Conservation (phyloP, 1,284 basidiomycete species). For the Cryptococcus wingfieldii region DNA sequence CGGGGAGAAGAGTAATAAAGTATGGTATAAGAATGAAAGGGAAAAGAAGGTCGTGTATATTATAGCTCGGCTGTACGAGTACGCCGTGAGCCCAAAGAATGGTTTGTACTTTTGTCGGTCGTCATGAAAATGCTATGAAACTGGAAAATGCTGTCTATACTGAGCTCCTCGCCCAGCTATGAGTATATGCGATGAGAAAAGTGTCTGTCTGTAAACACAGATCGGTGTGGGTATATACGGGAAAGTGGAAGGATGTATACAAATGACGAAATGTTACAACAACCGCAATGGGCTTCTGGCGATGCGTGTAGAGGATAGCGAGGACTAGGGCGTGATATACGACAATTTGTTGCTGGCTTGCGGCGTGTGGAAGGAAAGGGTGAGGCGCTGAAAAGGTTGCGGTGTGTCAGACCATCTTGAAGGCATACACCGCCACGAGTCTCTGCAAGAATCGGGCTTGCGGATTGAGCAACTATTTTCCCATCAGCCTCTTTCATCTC, state of each 20-base stretch:
- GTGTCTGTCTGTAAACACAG: no score
- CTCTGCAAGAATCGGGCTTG: conserved; percentile 33
- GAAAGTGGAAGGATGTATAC: background rate
- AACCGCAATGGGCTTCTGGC: no score
- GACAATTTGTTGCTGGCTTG: no score
- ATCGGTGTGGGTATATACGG: background rate
- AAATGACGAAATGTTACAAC: background rate
- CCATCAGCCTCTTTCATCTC: background rate
- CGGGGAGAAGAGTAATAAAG: no score
- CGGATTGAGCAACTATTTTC: conserved; percentile 23
- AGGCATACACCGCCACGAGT: conserved; percentile 40
- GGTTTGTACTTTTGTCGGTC: no score
- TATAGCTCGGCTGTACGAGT: background rate
- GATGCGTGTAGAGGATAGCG: no score
- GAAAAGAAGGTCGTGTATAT: no score
- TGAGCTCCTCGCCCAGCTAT: no score
- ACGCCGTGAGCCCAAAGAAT: background rate
- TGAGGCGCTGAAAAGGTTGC: background rate
- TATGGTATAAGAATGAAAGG: background rate
- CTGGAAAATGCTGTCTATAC: no score
- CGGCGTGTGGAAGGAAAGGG: background rate
- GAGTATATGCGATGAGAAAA: no score
- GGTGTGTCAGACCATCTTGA: conserved; percentile 16
- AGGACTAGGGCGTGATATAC: no score
- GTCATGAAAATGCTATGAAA: no score